phyloP scores from a whole-genome alignment of 106 monocot genomes.

The Dendrobium nobile region DNA sequence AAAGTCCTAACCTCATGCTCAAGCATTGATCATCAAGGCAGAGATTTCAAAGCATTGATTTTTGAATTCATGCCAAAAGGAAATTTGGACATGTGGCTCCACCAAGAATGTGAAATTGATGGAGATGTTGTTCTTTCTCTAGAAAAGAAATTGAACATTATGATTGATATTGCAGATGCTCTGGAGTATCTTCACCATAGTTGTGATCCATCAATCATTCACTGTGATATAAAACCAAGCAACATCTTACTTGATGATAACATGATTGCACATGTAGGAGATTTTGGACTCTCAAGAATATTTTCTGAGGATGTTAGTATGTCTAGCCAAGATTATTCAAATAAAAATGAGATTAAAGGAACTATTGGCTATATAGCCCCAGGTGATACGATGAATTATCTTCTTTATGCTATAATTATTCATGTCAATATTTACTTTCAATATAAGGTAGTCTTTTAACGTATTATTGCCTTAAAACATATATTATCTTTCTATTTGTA shows the following conservation, averaged over 20 bases:
- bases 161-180: conserved; percentile 37
- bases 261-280: conserved; percentile 35
- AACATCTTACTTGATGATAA: conserved; percentile 25
- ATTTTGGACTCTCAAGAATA: conserved; percentile 37
- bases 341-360: background rate
- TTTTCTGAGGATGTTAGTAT: background rate
- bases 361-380: background rate
- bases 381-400: background rate
- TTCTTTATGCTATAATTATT: background rate
- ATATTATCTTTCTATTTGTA: background rate
- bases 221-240: conserved; percentile 37
- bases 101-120: background rate
- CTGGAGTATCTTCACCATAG: conserved; percentile 50
- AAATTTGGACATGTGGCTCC: conserved; percentile 25
- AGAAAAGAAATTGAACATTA: conserved; percentile 26
- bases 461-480: background rate
- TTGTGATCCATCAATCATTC: conserved; percentile 18
- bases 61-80: conserved; percentile 30
- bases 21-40: conserved; percentile 11
- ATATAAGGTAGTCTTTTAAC: background rate
- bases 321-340: background rate
- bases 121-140: background rate
- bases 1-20: conserved; percentile 22
- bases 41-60: conserved; percentile 35
- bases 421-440: background rate